phyloP scores from a whole-genome alignment of 257 asterid genomes.

The Gentiana dahurica region DNA sequence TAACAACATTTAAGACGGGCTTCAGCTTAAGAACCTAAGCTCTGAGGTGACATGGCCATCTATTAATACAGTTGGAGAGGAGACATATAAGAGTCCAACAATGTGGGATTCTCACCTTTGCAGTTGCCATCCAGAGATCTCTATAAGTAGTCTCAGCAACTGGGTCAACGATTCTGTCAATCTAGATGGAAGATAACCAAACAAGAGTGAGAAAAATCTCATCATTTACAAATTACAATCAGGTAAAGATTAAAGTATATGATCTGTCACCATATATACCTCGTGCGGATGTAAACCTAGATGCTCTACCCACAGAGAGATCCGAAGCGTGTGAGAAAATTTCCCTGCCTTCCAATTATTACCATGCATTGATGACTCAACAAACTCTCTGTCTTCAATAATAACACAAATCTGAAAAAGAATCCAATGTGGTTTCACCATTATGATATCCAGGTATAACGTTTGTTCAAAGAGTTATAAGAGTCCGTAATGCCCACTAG shows the following conservation, averaged over 20 bases:
- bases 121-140: slow-evolving; percentile 61
- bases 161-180: slow-evolving; percentile 60
- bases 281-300: slow-evolving; percentile 56
- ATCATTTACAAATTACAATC: neutral
- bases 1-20: no score
- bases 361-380: slow-evolving; percentile 70
- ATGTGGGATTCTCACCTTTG: slow-evolving; percentile 37
- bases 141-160: slow-evolving; percentile 56
- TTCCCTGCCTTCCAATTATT: slow-evolving; percentile 86
- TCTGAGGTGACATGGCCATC: no score
- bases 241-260: neutral
- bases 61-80: no score
- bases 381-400: slow-evolving; percentile 72
- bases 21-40: no score
- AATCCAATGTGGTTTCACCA: neutral
- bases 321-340: slow-evolving; percentile 60
- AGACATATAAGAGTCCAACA: no score
- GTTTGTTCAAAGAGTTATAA: no score
- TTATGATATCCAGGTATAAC: neutral
- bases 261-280: slow-evolving; percentile 28
- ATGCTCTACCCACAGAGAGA: slow-evolving; percentile 90
- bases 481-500: no score
- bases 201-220: neutral
- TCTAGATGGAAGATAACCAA: slow-evolving; percentile 27
- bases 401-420: slow-evolving; percentile 59